Percentiles rank a stretch among this genome's conserved stretches.
These are phyloP conservation scores for Combretum micranthum DNA, from an alignment of 345 rosid genomes.

Conservation along the genomic window DNA sequence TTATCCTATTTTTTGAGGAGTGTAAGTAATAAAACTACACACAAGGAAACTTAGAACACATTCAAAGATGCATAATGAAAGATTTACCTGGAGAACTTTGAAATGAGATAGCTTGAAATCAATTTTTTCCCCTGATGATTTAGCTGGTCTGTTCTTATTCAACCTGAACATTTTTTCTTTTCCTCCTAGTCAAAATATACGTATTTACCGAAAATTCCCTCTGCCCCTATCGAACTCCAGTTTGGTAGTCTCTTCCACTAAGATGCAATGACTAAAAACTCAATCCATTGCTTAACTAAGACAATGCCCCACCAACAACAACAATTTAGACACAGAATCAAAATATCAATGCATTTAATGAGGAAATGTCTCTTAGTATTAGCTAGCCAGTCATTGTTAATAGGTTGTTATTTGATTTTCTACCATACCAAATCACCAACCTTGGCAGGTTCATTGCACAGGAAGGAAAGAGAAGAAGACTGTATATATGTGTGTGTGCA, in stretches of 20 bases:
- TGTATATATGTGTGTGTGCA: background rate
- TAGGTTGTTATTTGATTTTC: conserved; percentile 19
- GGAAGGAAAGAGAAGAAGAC: conserved; percentile 2
- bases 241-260: too few species aligned
- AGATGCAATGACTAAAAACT: too few species aligned
- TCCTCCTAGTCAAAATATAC: background rate
- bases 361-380: background rate
- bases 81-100: conserved; percentile 37
- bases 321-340: too few species aligned
- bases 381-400: conserved; percentile 26
- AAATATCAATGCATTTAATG: too few species aligned
- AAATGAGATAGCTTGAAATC: conserved; percentile 46
- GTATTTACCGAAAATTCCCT: background rate
- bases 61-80: background rate
- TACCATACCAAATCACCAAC: conserved; percentile 13
- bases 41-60: background rate
- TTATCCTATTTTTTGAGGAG: too few species aligned
- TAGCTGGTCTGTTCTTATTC: conserved; percentile 27
- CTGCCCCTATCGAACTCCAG: background rate
- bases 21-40: background rate
- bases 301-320: too few species aligned
- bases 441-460: conserved; percentile 5
- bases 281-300: too few species aligned
- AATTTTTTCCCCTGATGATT: conserved; percentile 29
- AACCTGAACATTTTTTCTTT: conserved; percentile 33